Evolutionary conservation across 305 asterid species (phyloP), one percentile per base, ranked within the genome.

Genomic region (Solanum hybrid): DNA sequence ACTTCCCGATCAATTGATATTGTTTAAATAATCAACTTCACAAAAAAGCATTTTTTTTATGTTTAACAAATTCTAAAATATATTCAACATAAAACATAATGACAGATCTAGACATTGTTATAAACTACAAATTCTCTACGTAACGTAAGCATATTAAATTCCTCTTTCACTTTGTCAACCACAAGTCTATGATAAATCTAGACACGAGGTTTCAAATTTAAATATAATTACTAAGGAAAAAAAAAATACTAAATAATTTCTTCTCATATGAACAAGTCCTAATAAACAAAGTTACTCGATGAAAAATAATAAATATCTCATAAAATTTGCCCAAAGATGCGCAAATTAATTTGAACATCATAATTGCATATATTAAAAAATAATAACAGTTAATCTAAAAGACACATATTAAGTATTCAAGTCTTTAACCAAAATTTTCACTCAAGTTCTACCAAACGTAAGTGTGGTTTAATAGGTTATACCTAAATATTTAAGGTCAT

Each of bases 81-180:
- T 45, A 27, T 83, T 83, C 11, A 29, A 15, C 20, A 26, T 45
- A 83, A 27, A 51, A 3, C 29, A 51, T 51, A 84, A 31, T 14
- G 38, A 84, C 88, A 84, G 61, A 51, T 51, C 2, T 84, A 45
- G 41, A 84, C 29, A 51, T 84, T 17, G 27, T 45, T 83, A 83
- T 83, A 27, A 83, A 45, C 75, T 17, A 84, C 37, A 41, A 27
- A 51, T 45, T 32, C 6, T 72, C 38, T 29, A 84, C 76, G 76
- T 29, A 84, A 84, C 76, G 41, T 83, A 29, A 15, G 15, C 73
- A 82, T 83, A 41, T 45, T 29, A 31, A 83, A 83, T 45, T 7
- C 73, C 24, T 29, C 20, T 45, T 22, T 84, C 15, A 27, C 10
- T 65, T 83, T 29, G 32, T 45, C 84, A 22, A 4, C 34, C 2